Conservation (phyloP, 176 grass and related monocot species). For the Olyra latifolia region DNA sequence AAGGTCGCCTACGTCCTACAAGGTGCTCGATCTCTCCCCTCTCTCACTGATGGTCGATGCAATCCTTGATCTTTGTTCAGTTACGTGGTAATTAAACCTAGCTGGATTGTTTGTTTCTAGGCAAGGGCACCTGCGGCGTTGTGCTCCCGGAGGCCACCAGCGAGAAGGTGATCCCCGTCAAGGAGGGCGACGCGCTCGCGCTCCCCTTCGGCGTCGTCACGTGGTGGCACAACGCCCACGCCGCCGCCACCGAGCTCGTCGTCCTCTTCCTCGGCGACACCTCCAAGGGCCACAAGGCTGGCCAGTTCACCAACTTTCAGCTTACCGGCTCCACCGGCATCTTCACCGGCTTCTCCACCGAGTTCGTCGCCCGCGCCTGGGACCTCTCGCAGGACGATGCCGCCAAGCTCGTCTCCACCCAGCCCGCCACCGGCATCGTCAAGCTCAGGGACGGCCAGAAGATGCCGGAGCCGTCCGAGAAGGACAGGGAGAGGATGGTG, state of each 20-base stretch:
- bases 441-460: constrained; percentile 39
- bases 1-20: constrained; percentile 87
- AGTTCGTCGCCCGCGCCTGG: too few relatives aligned
- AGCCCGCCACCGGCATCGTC: constrained; percentile 30
- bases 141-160: constrained; percentile 34
- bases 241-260: constrained; percentile 18
- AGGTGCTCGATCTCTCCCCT: constrained; percentile 47
- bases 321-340: constrained; percentile 47
- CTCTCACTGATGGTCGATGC: too few relatives aligned
- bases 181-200: constrained; percentile 45
- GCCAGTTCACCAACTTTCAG: constrained; percentile 52
- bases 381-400: neutral
- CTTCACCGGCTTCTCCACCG: constrained; percentile 47
- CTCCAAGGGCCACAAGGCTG: constrained; percentile 46
- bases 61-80: too few relatives aligned
- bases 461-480: constrained; percentile 27
- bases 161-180: constrained; percentile 51
- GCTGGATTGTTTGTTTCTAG: neutral
- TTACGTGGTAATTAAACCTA: too few relatives aligned
- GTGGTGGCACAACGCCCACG: neutral
- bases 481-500: constrained; percentile 43
- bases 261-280: constrained; percentile 17
- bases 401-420: constrained; percentile 38
- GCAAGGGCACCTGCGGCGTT: constrained; percentile 29
- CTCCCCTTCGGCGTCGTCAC: constrained; percentile 46